Base-by-base conservation (phyloP, 2,329 filamentous ascomycete genomes). In the Cordyceps javanica region DNA sequence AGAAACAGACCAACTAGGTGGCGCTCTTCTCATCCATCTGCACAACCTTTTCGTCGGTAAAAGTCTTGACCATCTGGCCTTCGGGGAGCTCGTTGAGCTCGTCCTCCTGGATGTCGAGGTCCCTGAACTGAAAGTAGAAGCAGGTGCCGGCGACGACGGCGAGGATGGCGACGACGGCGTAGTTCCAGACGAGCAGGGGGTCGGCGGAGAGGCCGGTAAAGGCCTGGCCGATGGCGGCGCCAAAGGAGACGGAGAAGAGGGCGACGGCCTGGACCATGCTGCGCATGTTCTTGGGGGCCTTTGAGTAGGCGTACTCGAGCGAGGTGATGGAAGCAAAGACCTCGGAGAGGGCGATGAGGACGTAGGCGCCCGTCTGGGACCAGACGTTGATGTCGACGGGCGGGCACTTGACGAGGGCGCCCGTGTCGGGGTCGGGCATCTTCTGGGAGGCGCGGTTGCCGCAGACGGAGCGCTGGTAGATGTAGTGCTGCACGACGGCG, bases 271-370 rank as follows among this genome's bases (percentile, higher is more conserved):
- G 78, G n/a, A 91, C 85, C 57, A 90, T 78, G 26, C 84, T 87
- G 6, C 87, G 80, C 88, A 91, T 91, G 73, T 89, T 90, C 67
- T 79, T 80, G 9, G 88, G 89, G 0, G 87, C 87, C 70, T 90
- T 90, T 66, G 86, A 87, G 72, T 85, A 90, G 23, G 88, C 88
- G 63, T 89, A 90, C 70, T 91, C 88, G 16, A 90, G 79, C 13
- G 80, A 82, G 1, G 78, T 81, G 62, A 80, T 80, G 58, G 74
- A 77, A 1, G 77, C 75, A 57, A 77, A 72, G 48, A 80, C 77
- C 65, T 81, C 78, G 28, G 76, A 72, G 8, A 81, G 68, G 3
- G 75, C 78, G 55, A 80, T 72, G 53, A 80, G 71, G 4, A 79
- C 69, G 63, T 80, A 81, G 0, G 77, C 70, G 3, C 76, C 75